These are phyloP conservation scores for Galerina sulciceps DNA, from an alignment of 768 basidiomycete species.

Conservation along the genomic window DNA sequence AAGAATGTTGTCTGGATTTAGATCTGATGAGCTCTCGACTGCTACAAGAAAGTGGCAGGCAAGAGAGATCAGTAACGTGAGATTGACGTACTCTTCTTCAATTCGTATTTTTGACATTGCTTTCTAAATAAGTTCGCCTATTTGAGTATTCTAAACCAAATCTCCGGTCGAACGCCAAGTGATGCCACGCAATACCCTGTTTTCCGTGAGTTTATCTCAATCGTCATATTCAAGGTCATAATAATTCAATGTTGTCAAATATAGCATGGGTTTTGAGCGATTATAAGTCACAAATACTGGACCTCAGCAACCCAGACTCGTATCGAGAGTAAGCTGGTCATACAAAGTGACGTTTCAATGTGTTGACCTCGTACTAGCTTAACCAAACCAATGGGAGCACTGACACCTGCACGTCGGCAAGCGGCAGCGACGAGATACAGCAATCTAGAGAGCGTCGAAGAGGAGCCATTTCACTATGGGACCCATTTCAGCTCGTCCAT, in stretches of 20 bases:
- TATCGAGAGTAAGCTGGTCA: constrained; percentile 70
- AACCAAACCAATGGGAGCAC: constrained; percentile 88
- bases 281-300: constrained; percentile 73
- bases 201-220: constrained; percentile 60
- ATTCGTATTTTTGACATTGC: neutral
- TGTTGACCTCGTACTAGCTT: constrained; percentile 49
- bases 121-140: constrained; percentile 73
- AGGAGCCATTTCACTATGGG: constrained; percentile 91
- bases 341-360: neutral
- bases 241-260: neutral
- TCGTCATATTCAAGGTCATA: neutral
- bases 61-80: constrained; percentile 89
- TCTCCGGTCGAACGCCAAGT: constrained; percentile 90
- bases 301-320: constrained; percentile 60
- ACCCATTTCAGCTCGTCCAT: constrained; percentile 97
- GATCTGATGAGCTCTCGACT: constrained; percentile 62
- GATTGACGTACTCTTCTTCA: constrained; percentile 31
- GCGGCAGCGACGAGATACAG: constrained; percentile 77
- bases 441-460: constrained; percentile 77
- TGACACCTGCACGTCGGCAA: constrained; percentile 73
- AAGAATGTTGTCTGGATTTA: constrained; percentile 52
- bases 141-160: constrained; percentile 86
- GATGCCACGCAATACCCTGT: constrained; percentile 96
- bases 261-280: constrained; percentile 89
- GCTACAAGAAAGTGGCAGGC: constrained; percentile 88